A percentile compares a stretch with the other conserved stretches of the same genome.
phyloP scores from a whole-genome alignment of 2,329 filamentous ascomycete species.

The Claviceps africana region DNA sequence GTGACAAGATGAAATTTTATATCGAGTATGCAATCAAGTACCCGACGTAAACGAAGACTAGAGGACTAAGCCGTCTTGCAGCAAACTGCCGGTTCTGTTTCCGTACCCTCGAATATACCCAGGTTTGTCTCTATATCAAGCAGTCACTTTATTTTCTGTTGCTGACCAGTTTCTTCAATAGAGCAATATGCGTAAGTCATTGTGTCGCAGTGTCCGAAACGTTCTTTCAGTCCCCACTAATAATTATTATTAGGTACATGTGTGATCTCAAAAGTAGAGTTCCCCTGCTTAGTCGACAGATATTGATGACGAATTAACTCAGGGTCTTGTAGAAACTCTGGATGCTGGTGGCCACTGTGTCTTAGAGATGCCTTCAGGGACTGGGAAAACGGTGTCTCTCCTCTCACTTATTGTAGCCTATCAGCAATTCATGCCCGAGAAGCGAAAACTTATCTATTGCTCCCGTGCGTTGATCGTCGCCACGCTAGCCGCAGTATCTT shows the following conservation, averaged over 20 bases:
- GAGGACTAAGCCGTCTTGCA: constrained; percentile 16
- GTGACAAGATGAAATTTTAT: constrained; percentile 33
- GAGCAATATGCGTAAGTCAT: constrained; percentile 40
- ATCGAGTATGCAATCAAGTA: constrained; percentile 27
- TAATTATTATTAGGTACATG: constrained; percentile 32
- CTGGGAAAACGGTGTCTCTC: constrained; percentile 91
- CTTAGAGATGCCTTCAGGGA: constrained; percentile 96
- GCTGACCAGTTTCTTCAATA: constrained; percentile 9
- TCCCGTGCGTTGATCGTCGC: constrained; percentile 45
- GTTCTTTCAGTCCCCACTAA: neutral
- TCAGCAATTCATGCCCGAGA: constrained; percentile 83
- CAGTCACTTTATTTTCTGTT: neutral
- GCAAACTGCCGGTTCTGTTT: constrained; percentile 43
- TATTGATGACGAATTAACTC: neutral
- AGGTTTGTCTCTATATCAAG: constrained; percentile 21
- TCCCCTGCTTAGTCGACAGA: neutral
- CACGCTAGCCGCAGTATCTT: neutral
- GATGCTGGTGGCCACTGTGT: constrained; percentile 93
- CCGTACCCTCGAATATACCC: constrained; percentile 46
- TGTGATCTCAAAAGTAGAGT: constrained; percentile 39
- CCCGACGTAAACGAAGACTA: neutral
- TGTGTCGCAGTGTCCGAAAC: neutral
- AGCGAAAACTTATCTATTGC: constrained; percentile 95
- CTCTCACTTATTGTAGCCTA: constrained; percentile 93
- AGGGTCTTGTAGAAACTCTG: constrained; percentile 46